phyloP scores from a whole-genome alignment of 192 early-diverging fungal genomes.

The Umbelopsis sp. region DNA sequence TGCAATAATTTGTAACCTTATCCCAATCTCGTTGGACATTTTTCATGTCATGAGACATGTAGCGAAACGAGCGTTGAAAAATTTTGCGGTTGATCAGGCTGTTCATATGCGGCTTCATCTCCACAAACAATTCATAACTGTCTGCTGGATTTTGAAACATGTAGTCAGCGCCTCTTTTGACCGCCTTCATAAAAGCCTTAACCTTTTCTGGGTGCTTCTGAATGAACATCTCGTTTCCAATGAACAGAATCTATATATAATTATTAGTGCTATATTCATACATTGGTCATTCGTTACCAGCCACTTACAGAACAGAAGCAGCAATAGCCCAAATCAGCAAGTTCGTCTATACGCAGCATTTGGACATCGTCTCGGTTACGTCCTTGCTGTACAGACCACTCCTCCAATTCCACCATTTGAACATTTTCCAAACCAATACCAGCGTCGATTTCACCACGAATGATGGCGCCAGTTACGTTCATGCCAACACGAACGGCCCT shows the following conservation, averaged over 20 bases:
- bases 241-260: constrained; percentile 52
- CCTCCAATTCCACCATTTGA: constrained; percentile 62
- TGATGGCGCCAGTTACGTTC: constrained; percentile 66
- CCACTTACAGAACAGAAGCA: constrained; percentile 59
- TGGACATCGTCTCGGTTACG: constrained; percentile 48
- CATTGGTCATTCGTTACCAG: neutral
- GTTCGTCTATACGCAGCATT: constrained; percentile 68
- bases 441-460: constrained; percentile 58
- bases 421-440: constrained; percentile 70
- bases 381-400: constrained; percentile 57
- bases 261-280: neutral
- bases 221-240: constrained; percentile 63
- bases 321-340: constrained; percentile 65
- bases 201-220: constrained; percentile 58
- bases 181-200: constrained; percentile 51
- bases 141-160: constrained; percentile 53
- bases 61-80: constrained; percentile 60
- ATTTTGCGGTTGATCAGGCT: constrained; percentile 57
- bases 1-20: constrained; percentile 64
- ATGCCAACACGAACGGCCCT: constrained; percentile 66
- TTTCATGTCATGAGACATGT: constrained; percentile 59
- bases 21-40: constrained; percentile 67
- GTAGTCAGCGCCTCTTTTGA: constrained; percentile 52
- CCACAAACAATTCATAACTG: constrained; percentile 54
- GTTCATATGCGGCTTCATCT: constrained; percentile 62